phyloP scores from a whole-genome alignment of 148 eudicot species.

The Mesembryanthemum crystallinum region DNA sequence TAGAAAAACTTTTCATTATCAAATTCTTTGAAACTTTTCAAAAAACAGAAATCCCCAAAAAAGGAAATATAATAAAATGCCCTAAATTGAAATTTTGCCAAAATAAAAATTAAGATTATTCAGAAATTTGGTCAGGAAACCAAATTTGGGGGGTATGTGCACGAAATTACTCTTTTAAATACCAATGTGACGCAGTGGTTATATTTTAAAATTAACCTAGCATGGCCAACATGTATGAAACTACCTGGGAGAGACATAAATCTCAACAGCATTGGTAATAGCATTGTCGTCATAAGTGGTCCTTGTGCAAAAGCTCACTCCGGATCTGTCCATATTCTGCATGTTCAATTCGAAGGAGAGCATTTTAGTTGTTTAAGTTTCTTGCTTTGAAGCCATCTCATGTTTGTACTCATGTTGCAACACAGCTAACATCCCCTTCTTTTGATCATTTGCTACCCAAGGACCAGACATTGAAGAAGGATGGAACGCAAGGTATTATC shows the following conservation, averaged over 20 bases:
- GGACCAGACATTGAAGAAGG: not conserved
- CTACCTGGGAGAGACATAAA: slow-evolving; percentile 62
- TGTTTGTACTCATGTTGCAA: not conserved
- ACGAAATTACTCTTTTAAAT: too few species aligned
- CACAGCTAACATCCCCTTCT: not conserved
- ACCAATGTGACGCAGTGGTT: too few species aligned
- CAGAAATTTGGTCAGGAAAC: too few species aligned
- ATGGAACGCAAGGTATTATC: not conserved
- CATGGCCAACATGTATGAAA: not conserved
- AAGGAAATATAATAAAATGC: too few species aligned
- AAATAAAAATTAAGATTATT: too few species aligned
- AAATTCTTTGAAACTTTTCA: too few species aligned
- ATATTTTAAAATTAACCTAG: too few species aligned
- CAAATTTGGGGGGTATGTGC: too few species aligned
- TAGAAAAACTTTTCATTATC: too few species aligned
- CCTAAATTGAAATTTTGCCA: too few species aligned
- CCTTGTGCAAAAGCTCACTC: slow-evolving; percentile 72
- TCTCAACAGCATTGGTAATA: slow-evolving; percentile 78
- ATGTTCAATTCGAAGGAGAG: slow-evolving; percentile 9
- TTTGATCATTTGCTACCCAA: not conserved
- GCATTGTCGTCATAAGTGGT: slow-evolving; percentile 88
- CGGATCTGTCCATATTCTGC: slow-evolving; percentile 74
- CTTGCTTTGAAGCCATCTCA: not conserved
- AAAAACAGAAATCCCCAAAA: too few species aligned
- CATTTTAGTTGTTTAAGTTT: not conserved